phyloP scores from a whole-genome alignment of 139 green algal genomes.

The Diplosphaera chodatii region DNA sequence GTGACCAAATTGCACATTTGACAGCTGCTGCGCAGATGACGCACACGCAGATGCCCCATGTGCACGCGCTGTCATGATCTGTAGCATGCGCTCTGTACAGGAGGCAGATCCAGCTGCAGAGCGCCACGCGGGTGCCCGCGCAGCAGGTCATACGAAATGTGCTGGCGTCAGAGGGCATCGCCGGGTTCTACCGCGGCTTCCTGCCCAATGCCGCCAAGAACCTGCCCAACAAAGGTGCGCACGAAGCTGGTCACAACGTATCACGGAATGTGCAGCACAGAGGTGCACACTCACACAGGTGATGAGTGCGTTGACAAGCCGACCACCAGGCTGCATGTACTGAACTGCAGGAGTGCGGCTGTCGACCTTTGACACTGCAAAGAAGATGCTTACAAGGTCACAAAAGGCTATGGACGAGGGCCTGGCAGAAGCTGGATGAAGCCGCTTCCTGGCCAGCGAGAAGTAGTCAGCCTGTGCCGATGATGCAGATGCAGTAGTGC shows the following conservation, averaged over 20 bases:
- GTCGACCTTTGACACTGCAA: conserved; percentile 51
- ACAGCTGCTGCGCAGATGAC: no score
- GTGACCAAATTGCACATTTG: no score
- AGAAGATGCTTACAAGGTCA: conserved; percentile 24
- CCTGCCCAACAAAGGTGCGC: conserved; percentile 75
- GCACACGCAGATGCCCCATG: no score
- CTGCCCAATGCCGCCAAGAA: conserved; percentile 79
- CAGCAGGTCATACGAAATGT: conserved; percentile 17
- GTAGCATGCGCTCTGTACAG: conserved; percentile 3
- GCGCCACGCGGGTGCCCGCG: neutral
- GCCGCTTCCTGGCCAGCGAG: no score
- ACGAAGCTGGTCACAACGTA: neutral
- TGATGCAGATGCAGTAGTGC: no score
- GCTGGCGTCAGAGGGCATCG: conserved; percentile 36
- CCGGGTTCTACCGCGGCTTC: conserved; percentile 69
- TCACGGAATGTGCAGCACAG: neutral
- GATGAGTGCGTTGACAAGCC: no score
- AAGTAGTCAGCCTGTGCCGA: no score
- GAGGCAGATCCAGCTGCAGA: conserved; percentile 35
- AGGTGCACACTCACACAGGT: neutral
- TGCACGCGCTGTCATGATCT: no score
- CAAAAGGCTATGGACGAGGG: conserved; percentile 36
- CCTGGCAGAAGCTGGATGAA: no score
- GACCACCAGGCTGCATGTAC: no score
- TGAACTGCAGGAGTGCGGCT: conserved; percentile 42